These are phyloP conservation scores for Pouteria campechiana DNA, from an alignment of 179 eudicot genomes.

Conservation along the genomic window DNA sequence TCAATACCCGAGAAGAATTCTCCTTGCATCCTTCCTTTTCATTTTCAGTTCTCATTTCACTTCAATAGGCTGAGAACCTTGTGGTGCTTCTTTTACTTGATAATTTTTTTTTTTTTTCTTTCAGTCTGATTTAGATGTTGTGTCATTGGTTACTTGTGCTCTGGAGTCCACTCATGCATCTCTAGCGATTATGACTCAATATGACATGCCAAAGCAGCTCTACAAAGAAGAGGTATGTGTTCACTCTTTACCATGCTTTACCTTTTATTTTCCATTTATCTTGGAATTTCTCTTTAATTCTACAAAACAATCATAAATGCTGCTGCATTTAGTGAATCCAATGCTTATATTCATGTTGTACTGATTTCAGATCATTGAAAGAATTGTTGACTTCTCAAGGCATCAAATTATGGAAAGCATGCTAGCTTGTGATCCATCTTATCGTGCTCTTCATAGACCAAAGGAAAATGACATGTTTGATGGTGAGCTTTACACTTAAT, in stretches of 20 bases:
- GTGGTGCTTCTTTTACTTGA: not conserved
- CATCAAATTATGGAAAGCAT: constrained; percentile 81
- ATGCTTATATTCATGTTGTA: constrained; percentile 4
- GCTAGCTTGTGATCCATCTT: constrained; percentile 81
- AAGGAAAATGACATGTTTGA: constrained; percentile 49
- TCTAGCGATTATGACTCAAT: constrained; percentile 62
- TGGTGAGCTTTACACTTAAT: constrained; percentile 16
- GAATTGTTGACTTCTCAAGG: constrained; percentile 83
- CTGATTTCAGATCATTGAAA: constrained; percentile 64
- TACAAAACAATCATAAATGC: too few species aligned
- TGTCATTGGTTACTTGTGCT: constrained; percentile 56
- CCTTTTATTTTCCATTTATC: not conserved
- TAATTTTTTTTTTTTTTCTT: constrained; percentile 1
- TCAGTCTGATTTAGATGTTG: constrained; percentile 71
- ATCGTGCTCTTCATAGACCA: constrained; percentile 89
- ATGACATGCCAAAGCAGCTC: constrained; percentile 86
- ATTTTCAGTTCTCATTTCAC: too few species aligned
- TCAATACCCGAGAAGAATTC: too few species aligned
- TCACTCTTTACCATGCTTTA: not conserved
- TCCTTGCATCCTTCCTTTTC: too few species aligned
- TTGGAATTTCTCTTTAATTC: too few species aligned
- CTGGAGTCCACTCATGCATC: constrained; percentile 94
- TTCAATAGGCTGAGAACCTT: too few species aligned
- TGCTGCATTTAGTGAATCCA: too few species aligned
- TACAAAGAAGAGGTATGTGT: constrained; percentile 83